Base-by-base conservation (phyloP, 1,139 yeast species). In the Pneumocystis murina region DNA sequence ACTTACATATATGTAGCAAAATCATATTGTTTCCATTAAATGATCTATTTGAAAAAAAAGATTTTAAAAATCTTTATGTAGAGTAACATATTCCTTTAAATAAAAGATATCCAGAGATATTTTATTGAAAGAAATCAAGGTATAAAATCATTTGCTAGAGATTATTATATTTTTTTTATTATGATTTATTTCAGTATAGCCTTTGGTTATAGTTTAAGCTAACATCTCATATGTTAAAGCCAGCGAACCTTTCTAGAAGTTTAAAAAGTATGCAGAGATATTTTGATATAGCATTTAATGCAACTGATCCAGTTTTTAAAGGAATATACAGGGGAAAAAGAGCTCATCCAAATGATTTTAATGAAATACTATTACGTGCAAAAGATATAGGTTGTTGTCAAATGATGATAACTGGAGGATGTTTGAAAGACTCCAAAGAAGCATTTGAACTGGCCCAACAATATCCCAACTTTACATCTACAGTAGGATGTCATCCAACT, bases 401-500 rank as follows among this genome's bases (percentile, higher is more conserved):
- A 68, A 82, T 89, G 79, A 78, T 92, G 61, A 79, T 92, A 20
- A 92, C 98, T 0, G 96, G 97, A 0, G 85, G 95, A 0, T 82
- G 86, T 1, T 76, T 90, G 12, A 70, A 73, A 8, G 97, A 91
- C 70, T 82, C 92, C 28, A 67, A 69, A 40, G 71, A 74, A 33
- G 81, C 85, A 0, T 69, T 83, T 4, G 76, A 76, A 20, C 68
- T 84, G 43, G 79, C 81, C 24, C 69, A 72, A 48, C 65, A 64
- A 48, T 69, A 71, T 62, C 68, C 77, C 77, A 58, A 30, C 65
- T 54, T 35, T n/a, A 33, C 76, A 67, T 82, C 87, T 17, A 92
- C 98, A 0, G 92, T 85, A 0, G 98, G 98, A 12, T 95, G 91
- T 1, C 98, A 92, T 75, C 98, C 98, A 16, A 63, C 65, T 24